These are phyloP conservation scores for Pseudevernia furfuracea DNA, from an alignment of 495 filamentous ascomycete genomes.

Conservation along the genomic window DNA sequence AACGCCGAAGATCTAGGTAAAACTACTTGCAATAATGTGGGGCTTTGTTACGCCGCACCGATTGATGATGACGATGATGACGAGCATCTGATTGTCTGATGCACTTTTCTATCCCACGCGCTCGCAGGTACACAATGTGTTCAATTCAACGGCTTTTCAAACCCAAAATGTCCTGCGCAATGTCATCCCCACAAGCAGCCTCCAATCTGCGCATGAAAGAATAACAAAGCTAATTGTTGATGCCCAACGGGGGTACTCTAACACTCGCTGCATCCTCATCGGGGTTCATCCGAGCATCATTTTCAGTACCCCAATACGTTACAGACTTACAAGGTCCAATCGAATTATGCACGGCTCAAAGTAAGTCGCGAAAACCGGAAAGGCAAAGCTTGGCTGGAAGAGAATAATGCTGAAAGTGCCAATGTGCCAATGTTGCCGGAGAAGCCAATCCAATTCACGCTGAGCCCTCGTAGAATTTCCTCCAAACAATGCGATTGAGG, in stretches of 20 bases:
- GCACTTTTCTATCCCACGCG: neutral
- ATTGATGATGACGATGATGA: neutral
- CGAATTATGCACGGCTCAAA: neutral
- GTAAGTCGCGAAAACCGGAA: neutral
- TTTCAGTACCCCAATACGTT: neutral
- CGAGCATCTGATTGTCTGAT: neutral
- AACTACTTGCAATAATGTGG: neutral
- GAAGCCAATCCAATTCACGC: neutral
- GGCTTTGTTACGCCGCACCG: neutral
- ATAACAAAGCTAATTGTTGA: neutral
- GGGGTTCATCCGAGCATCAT: too few relatives aligned
- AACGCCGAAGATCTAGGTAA: conserved; percentile 2
- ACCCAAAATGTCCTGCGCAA: neutral
- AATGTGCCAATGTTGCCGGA: neutral
- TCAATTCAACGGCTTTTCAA: neutral
- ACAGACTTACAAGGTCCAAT: neutral
- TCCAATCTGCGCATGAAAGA: neutral
- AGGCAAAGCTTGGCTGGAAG: neutral
- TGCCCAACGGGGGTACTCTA: neutral
- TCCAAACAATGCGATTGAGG: neutral
- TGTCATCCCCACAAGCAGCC: neutral
- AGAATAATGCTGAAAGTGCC: neutral
- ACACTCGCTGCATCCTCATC: too few relatives aligned
- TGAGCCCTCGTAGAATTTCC: neutral
- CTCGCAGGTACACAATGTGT: neutral